These are phyloP conservation scores for Hyaloscypha bicolor DNA, from an alignment of 495 filamentous ascomycete genomes.

Conservation along the genomic window DNA sequence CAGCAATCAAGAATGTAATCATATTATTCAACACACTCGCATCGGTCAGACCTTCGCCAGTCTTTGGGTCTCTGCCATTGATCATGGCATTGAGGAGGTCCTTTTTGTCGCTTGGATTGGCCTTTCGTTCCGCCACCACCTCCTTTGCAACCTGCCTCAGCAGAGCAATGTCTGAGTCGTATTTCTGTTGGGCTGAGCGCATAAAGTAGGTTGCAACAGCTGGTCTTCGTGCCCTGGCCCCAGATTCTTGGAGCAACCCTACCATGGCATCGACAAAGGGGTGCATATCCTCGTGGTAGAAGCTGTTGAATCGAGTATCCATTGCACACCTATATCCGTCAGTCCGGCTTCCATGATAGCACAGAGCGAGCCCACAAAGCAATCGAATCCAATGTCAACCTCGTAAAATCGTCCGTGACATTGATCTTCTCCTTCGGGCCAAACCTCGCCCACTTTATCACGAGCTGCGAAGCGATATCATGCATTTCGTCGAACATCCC, in stretches of 20 bases:
- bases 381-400: constrained; percentile 72
- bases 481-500: constrained; percentile 78
- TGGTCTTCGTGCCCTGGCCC: constrained; percentile 52
- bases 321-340: constrained; percentile 54
- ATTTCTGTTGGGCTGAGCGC: constrained; percentile 56
- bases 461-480: constrained; percentile 70
- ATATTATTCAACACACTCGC: constrained; percentile 69
- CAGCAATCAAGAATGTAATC: constrained; percentile 68
- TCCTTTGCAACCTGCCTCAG: constrained; percentile 58
- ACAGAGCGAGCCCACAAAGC: constrained; percentile 45
- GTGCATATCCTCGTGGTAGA: constrained; percentile 59
- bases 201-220: constrained; percentile 53
- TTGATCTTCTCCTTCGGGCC: constrained; percentile 58
- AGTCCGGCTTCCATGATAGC: neutral
- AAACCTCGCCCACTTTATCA: constrained; percentile 73
- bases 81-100: constrained; percentile 75
- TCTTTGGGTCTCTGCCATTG: constrained; percentile 65
- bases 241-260: constrained; percentile 57
- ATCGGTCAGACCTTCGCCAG: constrained; percentile 63
- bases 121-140: constrained; percentile 60
- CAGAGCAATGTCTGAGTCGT: constrained; percentile 56
- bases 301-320: constrained; percentile 75
- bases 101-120: constrained; percentile 58
- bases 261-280: constrained; percentile 62
- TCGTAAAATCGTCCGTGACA: constrained; percentile 73